phyloP scores from a whole-genome alignment of 1,139 yeast species.

The Pneumocystis wakefieldiae region DNA sequence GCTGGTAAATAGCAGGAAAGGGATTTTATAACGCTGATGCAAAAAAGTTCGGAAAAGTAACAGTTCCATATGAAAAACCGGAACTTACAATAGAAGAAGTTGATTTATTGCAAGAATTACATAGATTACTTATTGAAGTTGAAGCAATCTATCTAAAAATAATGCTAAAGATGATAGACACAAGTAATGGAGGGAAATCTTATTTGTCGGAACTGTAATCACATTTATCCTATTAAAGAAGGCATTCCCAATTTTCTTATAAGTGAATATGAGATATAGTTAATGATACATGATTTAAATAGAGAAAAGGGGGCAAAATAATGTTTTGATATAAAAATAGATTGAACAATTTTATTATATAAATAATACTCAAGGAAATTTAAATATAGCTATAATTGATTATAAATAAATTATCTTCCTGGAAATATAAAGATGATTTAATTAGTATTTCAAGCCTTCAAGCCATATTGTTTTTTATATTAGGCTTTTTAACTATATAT shows the following conservation, averaged over 20 bases:
- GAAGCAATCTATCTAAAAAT: slow-evolving; percentile 41
- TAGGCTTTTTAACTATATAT: too few species aligned
- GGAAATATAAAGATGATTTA: too few species aligned
- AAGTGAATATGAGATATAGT: slow-evolving; percentile 53
- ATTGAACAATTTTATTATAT: not conserved
- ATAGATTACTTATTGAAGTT: slow-evolving; percentile 62
- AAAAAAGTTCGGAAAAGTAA: slow-evolving; percentile 42
- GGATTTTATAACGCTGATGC: slow-evolving; percentile 23
- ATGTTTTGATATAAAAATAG: not conserved
- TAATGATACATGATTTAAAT: not conserved
- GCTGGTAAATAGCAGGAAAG: slow-evolving; percentile 15
- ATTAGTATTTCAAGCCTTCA: too few species aligned
- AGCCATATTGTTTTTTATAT: too few species aligned
- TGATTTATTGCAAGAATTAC: slow-evolving; percentile 41
- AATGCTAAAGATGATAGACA: slow-evolving; percentile 28
- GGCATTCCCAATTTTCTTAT: slow-evolving; percentile 84
- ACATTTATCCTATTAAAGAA: slow-evolving; percentile 77
- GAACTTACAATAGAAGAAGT: slow-evolving; percentile 34
- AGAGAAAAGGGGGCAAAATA: not conserved
- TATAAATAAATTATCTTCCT: too few species aligned
- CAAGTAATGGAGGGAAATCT: slow-evolving; percentile 76
- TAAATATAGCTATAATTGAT: too few species aligned
- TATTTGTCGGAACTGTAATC: slow-evolving; percentile 76
- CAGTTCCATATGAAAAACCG: slow-evolving; percentile 53
- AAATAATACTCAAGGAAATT: not conserved